Base-by-base conservation (phyloP, 495 filamentous ascomycete species). In the Penicillium desertorum region DNA sequence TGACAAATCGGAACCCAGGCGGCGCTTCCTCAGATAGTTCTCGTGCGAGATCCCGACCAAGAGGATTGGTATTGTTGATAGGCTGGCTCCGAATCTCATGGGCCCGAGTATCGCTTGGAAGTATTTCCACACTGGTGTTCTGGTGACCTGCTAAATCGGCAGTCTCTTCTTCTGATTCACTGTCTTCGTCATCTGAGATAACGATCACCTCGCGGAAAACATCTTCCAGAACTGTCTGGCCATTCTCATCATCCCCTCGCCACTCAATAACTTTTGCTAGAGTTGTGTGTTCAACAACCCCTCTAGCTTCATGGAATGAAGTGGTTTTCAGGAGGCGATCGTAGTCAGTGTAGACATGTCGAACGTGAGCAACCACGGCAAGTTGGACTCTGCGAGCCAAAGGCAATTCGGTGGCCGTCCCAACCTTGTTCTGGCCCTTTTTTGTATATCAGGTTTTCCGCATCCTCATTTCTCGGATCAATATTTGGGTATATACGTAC, bases 281-380 rank as follows among this genome's bases (percentile, higher is more conserved):
- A 48, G 86, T 90, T 14, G 83, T 71, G 44, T 85, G 79, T 63
- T 93, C 88, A 37, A 94, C 88, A 41, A 75, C 69, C 55, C 78
- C 81, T 55, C 92, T 81, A 23, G 91, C 90, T 55, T 89, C 87
- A 44, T 80, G 75, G 71, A 84, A 92, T 8, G 71, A 75, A 6
- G 79, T 83, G 45, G 80, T 76, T 56, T 78, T 84, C 25, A 97
- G 76, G 27, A 95, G 76, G 59, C 81, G 74, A 71, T 97, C 92
- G 70, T 97, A 97, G 58, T 89, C 79, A 17, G 92, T 97, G 69
- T 95, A 90, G 29, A 75, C 77, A 66, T 97, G 92, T 37, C 92
- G 83, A 62, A 96, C 90, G 70, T 95, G 89, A 52, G 92, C 91
- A 61, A 88, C 81, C 8, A 91, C 89, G 2, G 92, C 92, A 44